A percentile compares a stretch with the other conserved stretches of the same genome.
These are phyloP conservation scores for Stagonosporopsis rhizophila DNA, from an alignment of 2,329 filamentous ascomycete genomes.

Conservation along the genomic window DNA sequence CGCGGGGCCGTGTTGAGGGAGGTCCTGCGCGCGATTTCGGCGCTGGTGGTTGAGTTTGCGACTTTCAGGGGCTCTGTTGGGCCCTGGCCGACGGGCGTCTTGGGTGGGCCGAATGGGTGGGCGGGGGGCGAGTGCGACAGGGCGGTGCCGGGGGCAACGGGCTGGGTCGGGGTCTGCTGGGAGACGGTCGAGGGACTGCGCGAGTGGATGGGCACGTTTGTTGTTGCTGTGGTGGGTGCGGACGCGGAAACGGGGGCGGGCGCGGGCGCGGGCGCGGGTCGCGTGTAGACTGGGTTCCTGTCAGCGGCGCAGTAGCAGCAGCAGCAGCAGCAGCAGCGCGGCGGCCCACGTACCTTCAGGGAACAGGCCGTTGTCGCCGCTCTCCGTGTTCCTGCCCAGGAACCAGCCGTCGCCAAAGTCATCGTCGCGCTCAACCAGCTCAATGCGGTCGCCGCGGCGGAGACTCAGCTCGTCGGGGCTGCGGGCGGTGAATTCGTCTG, in stretches of 20 bases:
- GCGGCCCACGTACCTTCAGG: conserved; percentile 69
- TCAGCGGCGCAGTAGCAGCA: not conserved
- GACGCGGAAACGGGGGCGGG: conserved; percentile 57
- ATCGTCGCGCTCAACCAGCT: conserved; percentile 84
- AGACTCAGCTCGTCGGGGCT: conserved; percentile 93
- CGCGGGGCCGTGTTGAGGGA: conserved; percentile 36
- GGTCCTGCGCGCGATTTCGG: conserved; percentile 26
- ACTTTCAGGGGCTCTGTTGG: conserved; percentile 43
- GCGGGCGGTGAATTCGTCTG: conserved; percentile 91
- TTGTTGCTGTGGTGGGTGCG: conserved; percentile 22
- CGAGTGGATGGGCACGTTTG: conserved; percentile 38
- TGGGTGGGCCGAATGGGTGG: conserved; percentile 8
- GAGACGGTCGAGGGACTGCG: conserved; percentile 40
- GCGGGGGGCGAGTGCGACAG: conserved; percentile 24
- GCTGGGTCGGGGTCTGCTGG: conserved; percentile 16
- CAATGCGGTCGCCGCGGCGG: conserved; percentile 81
- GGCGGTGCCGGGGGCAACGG: conserved; percentile 26
- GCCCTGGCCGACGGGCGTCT: conserved; percentile 23
- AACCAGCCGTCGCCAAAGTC: conserved; percentile 92
- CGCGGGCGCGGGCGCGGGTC: conserved; percentile 60
- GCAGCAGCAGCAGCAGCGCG: not conserved
- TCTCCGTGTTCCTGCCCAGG: conserved; percentile 74
- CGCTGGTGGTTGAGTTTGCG: conserved; percentile 22
- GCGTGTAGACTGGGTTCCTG: conserved; percentile 64
- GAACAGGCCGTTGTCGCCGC: conserved; percentile 78